Base-by-base conservation (phyloP, 352 stramenopile species). In the Heterotrichella gracilis region DNA sequence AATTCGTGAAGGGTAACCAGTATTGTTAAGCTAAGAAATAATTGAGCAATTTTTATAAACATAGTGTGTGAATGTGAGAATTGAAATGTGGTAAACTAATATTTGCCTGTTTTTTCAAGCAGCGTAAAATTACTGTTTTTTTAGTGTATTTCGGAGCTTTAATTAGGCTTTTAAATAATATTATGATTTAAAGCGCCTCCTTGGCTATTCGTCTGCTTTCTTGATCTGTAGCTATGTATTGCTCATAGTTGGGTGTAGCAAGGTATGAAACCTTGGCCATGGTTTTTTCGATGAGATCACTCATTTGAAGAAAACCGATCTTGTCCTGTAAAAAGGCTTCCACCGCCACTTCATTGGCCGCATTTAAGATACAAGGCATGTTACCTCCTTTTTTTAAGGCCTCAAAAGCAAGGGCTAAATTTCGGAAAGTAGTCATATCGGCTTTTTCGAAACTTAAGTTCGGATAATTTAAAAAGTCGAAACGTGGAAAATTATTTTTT, bases 131-230 rank as follows among this genome's bases (percentile, higher is more conserved):
- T 53, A 53, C 32, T 17, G 9, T 53, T 53, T 53, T 53, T 53
- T 53, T 9, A 9, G 9, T n/a, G 32, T 9, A 17, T 53, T 53
- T 53, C 23, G 41, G 41, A 17, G 39, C 13, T 17, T 53, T 17
- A 53, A 13, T 53, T 53, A 53, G 39, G 32, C 32, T 53, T 53
- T 53, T 53, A 53, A 53, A 53, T 53, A 53, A 53, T 53, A 53
- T 53, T 53, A 53, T 53, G 32, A 53, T 17, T 53, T 53, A 53
- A 17, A 53, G 32, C 32, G 9, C 9, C n/a, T 53, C 32, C 9
- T n/a, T 9, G 9, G 32, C 32, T 9, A 17, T 17, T 9, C 9
- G 9, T 9, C 32, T 9, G 32, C 32, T 53, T 53, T 53, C 32
- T 9, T 53, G 9, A 53, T 53, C 32, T 9, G 9, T 17, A 17